These are phyloP conservation scores for Vinca major DNA, from an alignment of 305 asterid genomes.

Conservation along the genomic window DNA sequence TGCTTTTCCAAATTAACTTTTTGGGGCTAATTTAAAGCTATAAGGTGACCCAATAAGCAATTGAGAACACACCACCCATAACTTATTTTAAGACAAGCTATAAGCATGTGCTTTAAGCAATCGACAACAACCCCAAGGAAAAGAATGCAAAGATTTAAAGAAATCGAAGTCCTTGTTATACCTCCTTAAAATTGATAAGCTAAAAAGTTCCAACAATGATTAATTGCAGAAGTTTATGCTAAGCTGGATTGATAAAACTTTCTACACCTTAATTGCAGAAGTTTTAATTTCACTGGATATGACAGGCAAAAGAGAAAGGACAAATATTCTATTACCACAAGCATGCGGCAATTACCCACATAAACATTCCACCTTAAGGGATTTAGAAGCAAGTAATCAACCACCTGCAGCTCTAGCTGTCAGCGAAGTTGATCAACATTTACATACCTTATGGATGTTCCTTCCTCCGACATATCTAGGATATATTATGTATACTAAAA, in stretches of 20 bases:
- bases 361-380: not conserved
- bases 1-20: no score
- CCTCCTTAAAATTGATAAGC: constrained; percentile 28
- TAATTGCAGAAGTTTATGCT: constrained; percentile 17
- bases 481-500: not conserved
- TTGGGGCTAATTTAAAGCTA: no score
- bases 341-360: not conserved
- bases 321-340: not conserved
- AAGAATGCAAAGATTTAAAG: constrained; percentile 10
- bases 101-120: no score
- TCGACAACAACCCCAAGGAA: not conserved
- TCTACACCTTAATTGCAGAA: constrained; percentile 9
- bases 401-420: not conserved
- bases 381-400: no score
- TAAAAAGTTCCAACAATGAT: constrained; percentile 25
- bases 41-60: no score
- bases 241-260: not conserved
- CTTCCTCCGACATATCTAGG: not conserved
- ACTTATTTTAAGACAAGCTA: no score
- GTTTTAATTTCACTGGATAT: constrained; percentile 7
- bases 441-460: not conserved
- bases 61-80: no score
- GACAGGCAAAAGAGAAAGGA: not conserved
- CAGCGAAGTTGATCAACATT: not conserved
- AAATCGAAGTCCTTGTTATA: constrained; percentile 21